Evolutionary conservation across 2,329 filamentous ascomycete genomes (phyloP).

Genomic region (Capronia epimyces): DNA sequence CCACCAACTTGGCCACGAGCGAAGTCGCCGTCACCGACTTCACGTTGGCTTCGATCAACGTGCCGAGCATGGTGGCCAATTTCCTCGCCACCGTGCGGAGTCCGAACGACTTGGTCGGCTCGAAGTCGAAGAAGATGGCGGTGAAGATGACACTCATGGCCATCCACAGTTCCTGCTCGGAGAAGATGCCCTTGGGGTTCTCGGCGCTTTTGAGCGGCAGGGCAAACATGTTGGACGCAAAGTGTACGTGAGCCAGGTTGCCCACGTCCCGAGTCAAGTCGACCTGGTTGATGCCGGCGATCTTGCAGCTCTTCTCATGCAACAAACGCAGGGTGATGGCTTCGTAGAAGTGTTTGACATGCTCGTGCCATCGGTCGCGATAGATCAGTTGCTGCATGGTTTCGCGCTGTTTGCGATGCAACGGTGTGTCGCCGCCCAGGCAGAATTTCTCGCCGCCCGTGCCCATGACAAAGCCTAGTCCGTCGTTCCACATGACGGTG

Average conservation of each 20-base stretch:
- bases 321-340: constrained; percentile 59
- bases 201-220: constrained; percentile 52
- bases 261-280: constrained; percentile 61
- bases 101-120: constrained; percentile 62
- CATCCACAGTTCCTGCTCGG: constrained; percentile 54
- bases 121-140: constrained; percentile 60
- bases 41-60: constrained; percentile 59
- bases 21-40: constrained; percentile 55
- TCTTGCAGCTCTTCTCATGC: constrained; percentile 57
- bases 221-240: constrained; percentile 51
- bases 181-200: constrained; percentile 49
- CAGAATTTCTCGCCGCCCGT: constrained; percentile 53
- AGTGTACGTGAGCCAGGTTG: constrained; percentile 52
- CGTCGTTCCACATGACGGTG: constrained; percentile 60
- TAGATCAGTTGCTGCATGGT: constrained; percentile 56
- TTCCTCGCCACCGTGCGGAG: constrained; percentile 55
- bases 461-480: constrained; percentile 59
- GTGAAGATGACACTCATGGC: constrained; percentile 62
- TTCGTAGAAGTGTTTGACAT: constrained; percentile 63
- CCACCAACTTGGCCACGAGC: constrained; percentile 50
- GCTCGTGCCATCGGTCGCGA: constrained; percentile 55
- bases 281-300: constrained; percentile 59
- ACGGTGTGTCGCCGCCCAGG: constrained; percentile 49
- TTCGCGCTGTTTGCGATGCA: constrained; percentile 49
- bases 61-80: constrained; percentile 55